Evolutionary conservation across 495 filamentous ascomycete species (phyloP).

Genomic region (Mytilinidion resinicola): DNA sequence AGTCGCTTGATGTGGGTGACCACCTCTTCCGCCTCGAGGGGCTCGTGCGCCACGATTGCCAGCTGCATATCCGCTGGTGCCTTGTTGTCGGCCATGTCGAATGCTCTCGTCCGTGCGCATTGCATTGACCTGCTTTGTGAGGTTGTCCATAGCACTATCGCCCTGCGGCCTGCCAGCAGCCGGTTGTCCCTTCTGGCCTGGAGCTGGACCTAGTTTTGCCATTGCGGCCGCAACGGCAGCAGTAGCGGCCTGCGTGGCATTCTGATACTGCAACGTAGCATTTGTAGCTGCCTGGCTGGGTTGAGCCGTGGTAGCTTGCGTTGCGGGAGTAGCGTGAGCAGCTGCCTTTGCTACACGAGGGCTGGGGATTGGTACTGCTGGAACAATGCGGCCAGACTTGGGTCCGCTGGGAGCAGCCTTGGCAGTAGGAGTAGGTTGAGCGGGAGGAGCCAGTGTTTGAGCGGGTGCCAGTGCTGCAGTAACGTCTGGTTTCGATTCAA

Average conservation of each 20-base stretch:
- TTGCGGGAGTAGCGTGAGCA: constrained; percentile 13
- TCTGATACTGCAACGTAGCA: constrained; percentile 44
- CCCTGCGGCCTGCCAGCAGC: not conserved
- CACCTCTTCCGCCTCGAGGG: constrained; percentile 39
- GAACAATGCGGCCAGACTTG: constrained; percentile 65
- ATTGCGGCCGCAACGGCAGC: constrained; percentile 85
- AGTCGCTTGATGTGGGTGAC: constrained; percentile 42
- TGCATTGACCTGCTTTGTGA: constrained; percentile 79
- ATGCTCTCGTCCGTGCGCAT: constrained; percentile 63
- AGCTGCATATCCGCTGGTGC: constrained; percentile 30
- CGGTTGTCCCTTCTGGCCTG: constrained; percentile 33
- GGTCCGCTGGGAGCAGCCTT: constrained; percentile 54
- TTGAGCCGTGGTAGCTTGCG: constrained; percentile 21
- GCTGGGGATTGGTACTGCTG: constrained; percentile 46
- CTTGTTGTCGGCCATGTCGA: constrained; percentile 25
- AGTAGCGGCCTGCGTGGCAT: constrained; percentile 75
- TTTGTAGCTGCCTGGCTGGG: constrained; percentile 33
- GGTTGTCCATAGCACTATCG: constrained; percentile 59
- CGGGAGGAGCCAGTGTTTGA: constrained; percentile 13
- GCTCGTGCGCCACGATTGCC: constrained; percentile 52
- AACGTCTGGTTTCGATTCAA: constrained; percentile 39
- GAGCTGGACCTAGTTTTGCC: constrained; percentile 65
- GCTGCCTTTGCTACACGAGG: constrained; percentile 12
- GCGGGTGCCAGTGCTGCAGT: constrained; percentile 33
- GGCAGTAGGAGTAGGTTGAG: constrained; percentile 33